Conservation (phyloP, 2,329 filamentous ascomycete species). For the Didymella pomorum region DNA sequence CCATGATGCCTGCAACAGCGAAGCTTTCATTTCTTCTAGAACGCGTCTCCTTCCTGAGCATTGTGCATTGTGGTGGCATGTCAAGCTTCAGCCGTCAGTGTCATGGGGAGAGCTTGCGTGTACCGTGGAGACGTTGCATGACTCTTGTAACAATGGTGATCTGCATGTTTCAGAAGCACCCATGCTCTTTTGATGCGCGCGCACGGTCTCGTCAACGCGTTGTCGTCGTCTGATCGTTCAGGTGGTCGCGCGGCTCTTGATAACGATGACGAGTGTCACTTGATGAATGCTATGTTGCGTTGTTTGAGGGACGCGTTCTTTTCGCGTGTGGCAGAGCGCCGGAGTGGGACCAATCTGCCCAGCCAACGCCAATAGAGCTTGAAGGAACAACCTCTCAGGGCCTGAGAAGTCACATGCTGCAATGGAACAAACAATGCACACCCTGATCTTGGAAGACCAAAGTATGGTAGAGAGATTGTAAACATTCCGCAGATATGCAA, state of each 20-base stretch:
- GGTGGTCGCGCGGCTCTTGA: not conserved
- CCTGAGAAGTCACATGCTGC: too few relatives aligned
- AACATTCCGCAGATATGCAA: not conserved
- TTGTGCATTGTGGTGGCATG: constrained; percentile 6
- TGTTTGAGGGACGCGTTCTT: constrained; percentile 2
- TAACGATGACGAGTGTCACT: not conserved
- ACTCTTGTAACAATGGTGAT: constrained; percentile 18
- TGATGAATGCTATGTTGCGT: not conserved
- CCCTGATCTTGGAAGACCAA: not conserved
- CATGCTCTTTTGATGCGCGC: constrained; percentile 3
- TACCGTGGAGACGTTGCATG: constrained; percentile 21
- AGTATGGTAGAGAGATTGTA: not conserved
- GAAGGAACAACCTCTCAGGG: not conserved
- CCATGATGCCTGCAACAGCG: constrained; percentile 13
- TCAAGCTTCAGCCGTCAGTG: constrained; percentile 5
- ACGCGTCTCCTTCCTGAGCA: constrained; percentile 10
- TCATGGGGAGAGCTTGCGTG: constrained; percentile 18
- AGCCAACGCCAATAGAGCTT: not conserved
- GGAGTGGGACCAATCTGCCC: constrained; percentile 1
- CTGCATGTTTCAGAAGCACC: constrained; percentile 14
- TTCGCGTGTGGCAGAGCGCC: constrained; percentile 3
- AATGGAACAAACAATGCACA: too few relatives aligned
- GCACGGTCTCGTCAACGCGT: not conserved
- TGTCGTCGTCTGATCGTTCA: constrained; percentile 6
- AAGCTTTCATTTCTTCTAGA: constrained; percentile 13